Percentiles rank a stretch among this genome's conserved stretches.
Conservation (phyloP, 371 early-diverging fungal species). For the Mucor velutinosus region DNA sequence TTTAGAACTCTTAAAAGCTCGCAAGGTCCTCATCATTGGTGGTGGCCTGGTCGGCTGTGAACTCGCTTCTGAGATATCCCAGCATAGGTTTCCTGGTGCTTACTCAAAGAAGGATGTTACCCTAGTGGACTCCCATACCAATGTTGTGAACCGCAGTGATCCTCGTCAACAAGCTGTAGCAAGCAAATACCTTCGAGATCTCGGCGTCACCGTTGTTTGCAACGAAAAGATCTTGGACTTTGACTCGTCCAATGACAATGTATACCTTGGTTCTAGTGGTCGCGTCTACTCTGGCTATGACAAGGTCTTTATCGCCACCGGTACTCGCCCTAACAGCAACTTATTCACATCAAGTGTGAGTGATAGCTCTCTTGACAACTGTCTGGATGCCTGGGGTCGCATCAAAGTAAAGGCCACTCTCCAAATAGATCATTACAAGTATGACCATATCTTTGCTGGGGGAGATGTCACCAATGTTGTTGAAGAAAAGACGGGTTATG, state of each 20-base stretch:
- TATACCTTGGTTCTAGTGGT: conserved; percentile 38
- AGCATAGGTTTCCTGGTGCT: conserved; percentile 28
- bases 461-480: conserved; percentile 68
- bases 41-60: conserved; percentile 74
- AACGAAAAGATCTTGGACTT: conserved; percentile 56
- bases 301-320: conserved; percentile 50
- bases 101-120: conserved; percentile 60
- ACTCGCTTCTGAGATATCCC: conserved; percentile 61
- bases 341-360: conserved; percentile 23
- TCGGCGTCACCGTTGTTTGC: conserved; percentile 68
- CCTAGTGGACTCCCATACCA: conserved; percentile 52
- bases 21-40: conserved; percentile 58
- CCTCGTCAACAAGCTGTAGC: conserved; percentile 50
- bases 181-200: conserved; percentile 48
- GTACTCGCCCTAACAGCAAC: conserved; percentile 40
- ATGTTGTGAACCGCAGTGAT: conserved; percentile 43
- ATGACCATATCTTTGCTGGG: conserved; percentile 67
- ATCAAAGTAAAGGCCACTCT: conserved; percentile 64
- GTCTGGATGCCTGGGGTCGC: conserved; percentile 43
- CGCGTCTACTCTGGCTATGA: conserved; percentile 30
- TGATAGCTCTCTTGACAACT: conserved; percentile 29
- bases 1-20: conserved; percentile 60
- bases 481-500: conserved; percentile 68
- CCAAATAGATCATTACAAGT: conserved; percentile 60
- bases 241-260: conserved; percentile 21